Evolutionary conservation across 805 yeast species (phyloP), one percentile per base, ranked within the genome.

Genomic region (Vanderwaltozyma yarrowii): DNA sequence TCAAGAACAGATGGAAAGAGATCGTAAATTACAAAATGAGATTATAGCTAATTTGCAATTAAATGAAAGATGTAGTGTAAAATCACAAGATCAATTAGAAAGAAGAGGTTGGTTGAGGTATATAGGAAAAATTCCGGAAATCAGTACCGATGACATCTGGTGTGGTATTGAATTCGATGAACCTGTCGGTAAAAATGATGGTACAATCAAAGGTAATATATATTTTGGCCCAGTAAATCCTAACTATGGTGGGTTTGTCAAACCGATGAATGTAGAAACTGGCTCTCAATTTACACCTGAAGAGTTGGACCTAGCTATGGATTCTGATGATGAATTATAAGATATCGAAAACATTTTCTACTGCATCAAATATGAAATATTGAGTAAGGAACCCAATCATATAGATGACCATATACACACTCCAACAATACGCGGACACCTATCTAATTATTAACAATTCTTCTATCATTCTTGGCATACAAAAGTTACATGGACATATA

Each of bases 181-280:
- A 47, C 89, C 96, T 0, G 71, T 73, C 7, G 97, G 97, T 5
- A 85, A 81, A 56, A 85, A 88, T 51, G 75, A 85, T 52, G 97
- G 97, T 0, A 61, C 74, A 16, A 63, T 86, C 29, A 73, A 76
- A 26, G 87, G 84, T 0, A 54, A 47, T 1, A 50, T 67, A 26
- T 71, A 82, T 45, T 88, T 89, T 52, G 61, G 66, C 4, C 74
- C 86, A 24, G 62, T 65, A 5, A 51, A 52, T 5, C 51, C 50
- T 0, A 70, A 70, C 16, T 78, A 83, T 50, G 96, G 96, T 5
- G 76, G 86, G 5, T 85, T 89, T 56, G 74, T 87, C 12, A 73
- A 73, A 42, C 94, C 96, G 0, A 60, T 57, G 10, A 70, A 66
- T 37, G 78, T 88, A 3, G 79, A 78, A 42, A 73, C 48, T 3